Percentiles rank a stretch among this genome's conserved stretches.
These are phyloP conservation scores for Larix kaempferi DNA, from an alignment of 75 land plant species.

Conservation along the genomic window DNA sequence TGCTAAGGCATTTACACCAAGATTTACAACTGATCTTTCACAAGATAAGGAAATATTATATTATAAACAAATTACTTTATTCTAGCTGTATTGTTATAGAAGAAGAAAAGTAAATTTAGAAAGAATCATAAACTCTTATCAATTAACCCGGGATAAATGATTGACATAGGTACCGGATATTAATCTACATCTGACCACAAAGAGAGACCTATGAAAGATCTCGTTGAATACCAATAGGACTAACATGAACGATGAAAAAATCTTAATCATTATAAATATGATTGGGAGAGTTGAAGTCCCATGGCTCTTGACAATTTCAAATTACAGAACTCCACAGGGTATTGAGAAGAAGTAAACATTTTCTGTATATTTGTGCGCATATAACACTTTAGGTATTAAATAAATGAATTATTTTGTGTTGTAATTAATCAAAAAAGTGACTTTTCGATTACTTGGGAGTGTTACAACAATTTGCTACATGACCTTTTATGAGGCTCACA, in stretches of 20 bases:
- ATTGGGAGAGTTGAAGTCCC: neutral
- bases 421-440: too few relatives aligned
- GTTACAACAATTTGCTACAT: too few relatives aligned
- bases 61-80: too few relatives aligned
- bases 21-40: neutral
- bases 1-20: neutral
- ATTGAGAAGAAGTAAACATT: too few relatives aligned
- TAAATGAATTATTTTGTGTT: too few relatives aligned
- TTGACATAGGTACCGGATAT: neutral
- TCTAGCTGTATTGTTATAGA: neutral
- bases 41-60: neutral
- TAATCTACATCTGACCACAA: neutral
- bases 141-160: neutral
- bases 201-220: neutral
- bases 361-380: too few relatives aligned
- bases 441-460: too few relatives aligned
- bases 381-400: too few relatives aligned
- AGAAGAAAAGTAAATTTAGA: neutral
- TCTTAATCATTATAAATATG: neutral
- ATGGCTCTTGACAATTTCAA: too few relatives aligned
- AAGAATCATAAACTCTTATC: neutral
- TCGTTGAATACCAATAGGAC: neutral
- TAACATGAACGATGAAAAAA: neutral
- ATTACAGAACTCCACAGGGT: too few relatives aligned
- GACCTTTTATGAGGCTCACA: too few relatives aligned